Conservation (phyloP, 768 basidiomycete species). For the Mycena albidolilacea region DNA sequence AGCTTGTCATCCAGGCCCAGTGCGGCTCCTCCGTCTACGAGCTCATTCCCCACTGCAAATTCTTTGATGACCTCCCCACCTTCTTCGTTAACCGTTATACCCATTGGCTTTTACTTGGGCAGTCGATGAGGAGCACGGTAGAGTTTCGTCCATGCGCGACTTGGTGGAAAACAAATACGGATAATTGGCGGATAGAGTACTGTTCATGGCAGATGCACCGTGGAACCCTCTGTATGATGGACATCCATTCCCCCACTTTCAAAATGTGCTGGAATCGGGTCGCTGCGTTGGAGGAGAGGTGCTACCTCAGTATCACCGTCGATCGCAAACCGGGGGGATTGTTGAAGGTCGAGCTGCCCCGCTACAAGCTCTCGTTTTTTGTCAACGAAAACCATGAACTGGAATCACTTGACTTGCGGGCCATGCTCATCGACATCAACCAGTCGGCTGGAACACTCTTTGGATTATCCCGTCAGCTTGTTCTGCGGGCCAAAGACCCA, state of each 20-base stretch:
- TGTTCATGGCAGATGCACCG: conserved; percentile 37
- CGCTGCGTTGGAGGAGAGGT: conserved; percentile 39
- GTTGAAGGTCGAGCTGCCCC: conserved; percentile 54
- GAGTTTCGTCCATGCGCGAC: conserved; percentile 51
- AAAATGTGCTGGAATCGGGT: conserved; percentile 42
- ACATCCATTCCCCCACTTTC: conserved; percentile 46
- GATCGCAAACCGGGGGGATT: neutral
- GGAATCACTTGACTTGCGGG: conserved; percentile 56
- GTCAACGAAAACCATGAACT: conserved; percentile 51
- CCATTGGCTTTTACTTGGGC: conserved; percentile 51
- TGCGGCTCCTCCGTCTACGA: conserved; percentile 44
- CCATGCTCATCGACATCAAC: conserved; percentile 57
- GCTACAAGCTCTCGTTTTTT: conserved; percentile 59
- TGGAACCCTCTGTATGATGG: conserved; percentile 39
- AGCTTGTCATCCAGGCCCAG: conserved; percentile 51
- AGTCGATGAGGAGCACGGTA: conserved; percentile 36
- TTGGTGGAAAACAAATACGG: conserved; percentile 45
- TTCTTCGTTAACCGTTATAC: conserved; percentile 46
- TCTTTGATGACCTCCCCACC: conserved; percentile 49
- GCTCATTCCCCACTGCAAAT: conserved; percentile 49
- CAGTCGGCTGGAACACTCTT: conserved; percentile 62
- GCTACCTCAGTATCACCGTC: conserved; percentile 37
- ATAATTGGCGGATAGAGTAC: conserved; percentile 50
- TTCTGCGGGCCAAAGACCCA: conserved; percentile 49
- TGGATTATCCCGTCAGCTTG: conserved; percentile 59